These are phyloP conservation scores for Fulvia fulva DNA, from an alignment of 2,329 filamentous ascomycete species.

Conservation along the genomic window DNA sequence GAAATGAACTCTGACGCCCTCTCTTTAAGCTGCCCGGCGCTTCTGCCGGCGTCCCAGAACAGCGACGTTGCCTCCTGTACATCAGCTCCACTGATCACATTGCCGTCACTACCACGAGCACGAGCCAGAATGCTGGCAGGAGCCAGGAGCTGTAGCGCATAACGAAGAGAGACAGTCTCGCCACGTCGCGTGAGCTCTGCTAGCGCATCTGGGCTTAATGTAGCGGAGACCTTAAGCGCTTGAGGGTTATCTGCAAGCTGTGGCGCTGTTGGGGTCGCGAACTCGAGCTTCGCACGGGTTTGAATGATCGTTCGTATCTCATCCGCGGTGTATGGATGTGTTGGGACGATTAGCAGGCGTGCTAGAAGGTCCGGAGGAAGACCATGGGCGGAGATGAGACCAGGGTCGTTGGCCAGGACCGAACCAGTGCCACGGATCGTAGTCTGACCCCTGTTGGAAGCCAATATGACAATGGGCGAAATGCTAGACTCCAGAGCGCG, in stretches of 20 bases:
- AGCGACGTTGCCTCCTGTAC: conserved; percentile 49
- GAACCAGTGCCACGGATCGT: conserved; percentile 72
- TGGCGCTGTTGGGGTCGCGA: conserved; percentile 33
- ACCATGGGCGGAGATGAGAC: conserved; percentile 74
- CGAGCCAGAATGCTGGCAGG: conserved; percentile 87
- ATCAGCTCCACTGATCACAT: conserved; percentile 50
- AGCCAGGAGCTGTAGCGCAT: conserved; percentile 86
- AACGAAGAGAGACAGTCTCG: conserved; percentile 82
- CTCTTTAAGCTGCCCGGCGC: conserved; percentile 37
- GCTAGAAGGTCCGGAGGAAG: conserved; percentile 90
- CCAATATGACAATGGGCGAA: conserved; percentile 93
- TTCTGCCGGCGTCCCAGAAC: conserved; percentile 48
- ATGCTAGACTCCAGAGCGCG: conserved; percentile 93
- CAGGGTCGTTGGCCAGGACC: conserved; percentile 58
- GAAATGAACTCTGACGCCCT: conserved; percentile 33
- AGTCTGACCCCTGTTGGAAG: conserved; percentile 92
- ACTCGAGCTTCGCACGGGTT: conserved; percentile 59
- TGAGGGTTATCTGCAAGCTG: conserved; percentile 31
- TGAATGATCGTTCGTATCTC: conserved; percentile 92
- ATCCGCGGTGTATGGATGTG: conserved; percentile 77
- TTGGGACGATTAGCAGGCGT: conserved; percentile 92
- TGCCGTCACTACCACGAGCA: conserved; percentile 48
- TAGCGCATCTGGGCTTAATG: conserved; percentile 75
- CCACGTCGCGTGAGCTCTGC: conserved; percentile 84
- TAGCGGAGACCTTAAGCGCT: conserved; percentile 69